Percentiles rank a stretch among this genome's conserved stretches.
These are phyloP conservation scores for Nematocida ironsii DNA, from an alignment of 371 early-diverging fungal genomes.

Conservation along the genomic window DNA sequence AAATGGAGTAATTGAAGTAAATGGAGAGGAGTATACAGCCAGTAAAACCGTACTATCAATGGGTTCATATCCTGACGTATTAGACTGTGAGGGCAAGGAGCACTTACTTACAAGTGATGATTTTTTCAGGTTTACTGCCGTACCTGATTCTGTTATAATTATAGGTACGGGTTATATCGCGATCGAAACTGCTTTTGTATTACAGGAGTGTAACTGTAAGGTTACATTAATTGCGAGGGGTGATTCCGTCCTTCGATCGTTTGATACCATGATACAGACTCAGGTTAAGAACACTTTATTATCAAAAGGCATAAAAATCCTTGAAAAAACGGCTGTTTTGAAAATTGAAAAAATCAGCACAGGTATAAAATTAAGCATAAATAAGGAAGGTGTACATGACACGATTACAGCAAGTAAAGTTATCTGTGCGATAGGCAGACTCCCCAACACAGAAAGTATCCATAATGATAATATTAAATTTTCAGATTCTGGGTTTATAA, in stretches of 20 bases:
- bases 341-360: neutral
- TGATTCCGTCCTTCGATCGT: slow-evolving; percentile 78
- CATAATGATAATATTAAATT: slow-evolving; percentile 72
- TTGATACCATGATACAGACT: slow-evolving; percentile 80
- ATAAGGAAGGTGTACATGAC: neutral
- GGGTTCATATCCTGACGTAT: slow-evolving; percentile 70
- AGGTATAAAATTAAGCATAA: neutral
- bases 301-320: slow-evolving; percentile 75
- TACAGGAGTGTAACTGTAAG: slow-evolving; percentile 79
- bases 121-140: slow-evolving; percentile 83
- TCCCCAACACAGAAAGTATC: slow-evolving; percentile 74
- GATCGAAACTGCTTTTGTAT: slow-evolving; percentile 87
- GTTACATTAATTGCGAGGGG: slow-evolving; percentile 81
- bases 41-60: slow-evolving; percentile 50
- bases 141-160: slow-evolving; percentile 84
- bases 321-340: slow-evolving; percentile 71
- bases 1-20: slow-evolving; percentile 74
- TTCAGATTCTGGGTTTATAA: slow-evolving; percentile 75
- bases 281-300: slow-evolving; percentile 77
- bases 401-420: slow-evolving; percentile 68
- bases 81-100: slow-evolving; percentile 59
- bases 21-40: slow-evolving; percentile 65
- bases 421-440: slow-evolving; percentile 76
- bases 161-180: slow-evolving; percentile 80
- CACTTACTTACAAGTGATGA: slow-evolving; percentile 82